Conservation (phyloP, 2,329 filamentous ascomycete genomes). For the Calonectria pauciramosa region DNA sequence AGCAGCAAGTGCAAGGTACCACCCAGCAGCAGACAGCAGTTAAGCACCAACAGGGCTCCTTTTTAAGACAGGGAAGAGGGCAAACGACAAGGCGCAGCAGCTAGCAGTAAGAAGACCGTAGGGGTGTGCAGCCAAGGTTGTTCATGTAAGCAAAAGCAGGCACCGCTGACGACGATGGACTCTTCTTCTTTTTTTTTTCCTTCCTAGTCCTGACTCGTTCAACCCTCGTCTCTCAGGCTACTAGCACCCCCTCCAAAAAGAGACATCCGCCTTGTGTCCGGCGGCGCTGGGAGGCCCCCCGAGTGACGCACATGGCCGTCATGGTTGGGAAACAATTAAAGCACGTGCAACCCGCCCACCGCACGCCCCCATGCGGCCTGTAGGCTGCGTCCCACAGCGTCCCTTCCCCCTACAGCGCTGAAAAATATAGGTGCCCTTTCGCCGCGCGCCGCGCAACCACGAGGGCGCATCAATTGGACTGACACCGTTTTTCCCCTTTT, state of each 20-base stretch:
- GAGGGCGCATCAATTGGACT: constrained; percentile 17
- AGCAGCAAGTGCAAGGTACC: constrained; percentile 12
- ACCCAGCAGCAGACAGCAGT: not conserved
- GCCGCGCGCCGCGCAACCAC: constrained; percentile 7
- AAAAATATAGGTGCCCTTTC: constrained; percentile 1
- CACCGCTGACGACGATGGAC: constrained; percentile 11
- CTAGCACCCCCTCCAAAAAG: constrained; percentile 35
- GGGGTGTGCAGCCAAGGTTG: not conserved
- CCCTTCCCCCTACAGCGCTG: not conserved
- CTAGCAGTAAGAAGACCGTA: not conserved
- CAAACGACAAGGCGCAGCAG: not conserved
- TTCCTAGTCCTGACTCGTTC: not conserved
- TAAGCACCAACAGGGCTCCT: constrained; percentile 6
- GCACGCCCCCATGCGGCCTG: not conserved
- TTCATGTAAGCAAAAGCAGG: not conserved
- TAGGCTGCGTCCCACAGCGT: not conserved
- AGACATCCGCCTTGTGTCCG: not conserved
- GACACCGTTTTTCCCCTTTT: not conserved
- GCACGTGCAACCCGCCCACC: constrained; percentile 36
- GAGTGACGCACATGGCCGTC: constrained; percentile 51
- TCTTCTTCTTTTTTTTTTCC: not conserved
- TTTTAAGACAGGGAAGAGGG: not conserved
- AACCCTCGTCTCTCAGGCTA: not conserved
- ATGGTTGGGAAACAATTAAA: constrained; percentile 40
- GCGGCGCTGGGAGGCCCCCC: not conserved